A percentile compares a stretch with the other conserved stretches of the same genome.
Evolutionary conservation across 208 protist species (phyloP).

Genomic region (Tritrichomonas musculus): DNA sequence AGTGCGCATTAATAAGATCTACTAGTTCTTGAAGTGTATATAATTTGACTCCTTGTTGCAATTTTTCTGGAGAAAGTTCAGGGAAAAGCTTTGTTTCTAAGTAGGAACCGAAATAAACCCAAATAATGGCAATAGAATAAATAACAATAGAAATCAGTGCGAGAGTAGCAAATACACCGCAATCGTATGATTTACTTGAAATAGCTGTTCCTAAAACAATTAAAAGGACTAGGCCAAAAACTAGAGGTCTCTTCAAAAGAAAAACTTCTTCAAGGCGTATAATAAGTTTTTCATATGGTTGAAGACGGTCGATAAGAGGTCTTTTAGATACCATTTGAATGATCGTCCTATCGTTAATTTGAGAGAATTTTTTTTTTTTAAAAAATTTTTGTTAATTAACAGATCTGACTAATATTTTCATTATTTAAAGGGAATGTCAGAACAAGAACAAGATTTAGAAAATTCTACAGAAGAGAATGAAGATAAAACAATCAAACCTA

Average conservation of each 20-base stretch:
- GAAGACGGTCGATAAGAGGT: too few species aligned
- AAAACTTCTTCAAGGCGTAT: neutral
- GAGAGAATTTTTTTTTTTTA: too few species aligned
- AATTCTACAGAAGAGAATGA: too few species aligned
- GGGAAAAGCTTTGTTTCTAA: neutral
- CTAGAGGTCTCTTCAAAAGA: neutral
- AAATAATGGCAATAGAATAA: neutral
- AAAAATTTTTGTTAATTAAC: too few species aligned
- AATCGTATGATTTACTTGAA: too few species aligned
- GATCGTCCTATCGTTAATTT: too few species aligned
- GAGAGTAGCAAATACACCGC: neutral
- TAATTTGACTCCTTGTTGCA: neutral
- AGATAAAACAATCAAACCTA: too few species aligned
- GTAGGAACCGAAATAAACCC: neutral
- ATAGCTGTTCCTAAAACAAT: neutral
- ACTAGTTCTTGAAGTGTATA: neutral
- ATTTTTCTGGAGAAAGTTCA: neutral
- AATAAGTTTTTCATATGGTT: neutral
- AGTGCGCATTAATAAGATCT: neutral
- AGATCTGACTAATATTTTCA: too few species aligned
- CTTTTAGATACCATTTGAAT: too few species aligned
- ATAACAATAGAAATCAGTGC: neutral
- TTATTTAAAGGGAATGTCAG: too few species aligned
- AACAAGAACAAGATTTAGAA: too few species aligned
- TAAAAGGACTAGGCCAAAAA: neutral